Evolutionary conservation across 495 filamentous ascomycete genomes (phyloP).

Genomic region (Acidomyces sp.): DNA sequence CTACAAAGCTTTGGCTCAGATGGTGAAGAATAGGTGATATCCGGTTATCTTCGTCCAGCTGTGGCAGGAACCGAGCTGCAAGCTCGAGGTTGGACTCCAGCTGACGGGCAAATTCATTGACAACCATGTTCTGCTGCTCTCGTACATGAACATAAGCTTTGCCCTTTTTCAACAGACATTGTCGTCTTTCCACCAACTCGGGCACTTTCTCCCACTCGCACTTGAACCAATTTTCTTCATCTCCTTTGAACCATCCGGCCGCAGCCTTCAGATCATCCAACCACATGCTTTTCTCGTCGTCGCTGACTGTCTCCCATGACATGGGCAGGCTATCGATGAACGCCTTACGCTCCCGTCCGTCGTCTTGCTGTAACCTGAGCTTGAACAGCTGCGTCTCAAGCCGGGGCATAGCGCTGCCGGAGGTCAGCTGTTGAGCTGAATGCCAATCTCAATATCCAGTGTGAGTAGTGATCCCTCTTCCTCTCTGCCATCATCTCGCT

Average conservation of each 20-base stretch:
- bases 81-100: slow-evolving; percentile 74
- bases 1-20: slow-evolving; percentile 80
- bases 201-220: slow-evolving; percentile 89
- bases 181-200: slow-evolving; percentile 69
- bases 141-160: slow-evolving; percentile 84
- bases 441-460: slow-evolving; percentile 91
- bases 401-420: slow-evolving; percentile 70
- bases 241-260: slow-evolving; percentile 35
- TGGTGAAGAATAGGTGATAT: slow-evolving; percentile 88
- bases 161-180: slow-evolving; percentile 62
- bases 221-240: slow-evolving; percentile 74
- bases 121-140: slow-evolving; percentile 76
- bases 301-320: slow-evolving; percentile 66
- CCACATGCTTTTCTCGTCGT: slow-evolving; percentile 55
- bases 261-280: slow-evolving; percentile 40
- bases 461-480: slow-evolving; percentile 93
- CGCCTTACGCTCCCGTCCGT: slow-evolving; percentile 48
- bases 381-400: slow-evolving; percentile 82
- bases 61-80: slow-evolving; percentile 76
- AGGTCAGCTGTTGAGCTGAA: slow-evolving; percentile 87
- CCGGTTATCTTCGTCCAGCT: slow-evolving; percentile 92
- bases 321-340: slow-evolving; percentile 72
- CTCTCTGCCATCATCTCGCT: slow-evolving; percentile 53
- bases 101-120: slow-evolving; percentile 66
- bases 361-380: slow-evolving; percentile 61